Evolutionary conservation across 176 grass and related monocot genomes (phyloP), one percentile per base, ranked within the genome.

Genomic region (Cenchrus purpureus): DNA sequence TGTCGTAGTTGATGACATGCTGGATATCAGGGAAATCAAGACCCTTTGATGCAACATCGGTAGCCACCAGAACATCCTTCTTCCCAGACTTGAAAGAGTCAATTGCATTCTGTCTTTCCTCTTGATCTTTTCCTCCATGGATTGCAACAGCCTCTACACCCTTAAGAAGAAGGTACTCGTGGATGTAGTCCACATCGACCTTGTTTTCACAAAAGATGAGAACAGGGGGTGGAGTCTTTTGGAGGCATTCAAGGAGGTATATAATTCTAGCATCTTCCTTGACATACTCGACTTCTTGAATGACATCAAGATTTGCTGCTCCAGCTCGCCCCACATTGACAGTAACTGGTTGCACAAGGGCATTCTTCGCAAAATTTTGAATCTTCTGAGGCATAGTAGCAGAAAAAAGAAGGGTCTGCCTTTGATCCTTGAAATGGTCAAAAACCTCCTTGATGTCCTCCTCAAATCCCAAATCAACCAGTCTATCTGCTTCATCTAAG

Each of bases 351-450:
- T 95, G 87, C 16, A 98, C 96, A 12, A 98, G 87, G 59, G 96
- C 91, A 76, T 86, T 94, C 79, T 78, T 98, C 3, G 96, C 96
- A 43, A 98, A 98, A 51, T 79, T 98, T 62, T 94, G 93, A 66
- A 98, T 98, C 83, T 98, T 98, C 86, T 94, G 93, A 14, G 96
- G 93, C 96, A 98, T 98, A 32, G 97, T 98, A 31, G 97, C 97
- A 76, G 93, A 95, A 72, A 98, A 98, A 40, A 98, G 93, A 68
- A 98, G 81, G 20, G 93, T 98, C 79, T 98, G 97, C 45, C 97
- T 92, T 86, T 95, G 97, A 44, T 88, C 78, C 83, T 96, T 98
- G 66, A 98, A 91, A 94, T 98, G 93, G 81, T 98, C 93, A 10
- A 98, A 91, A 79, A 98, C 86, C 80, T 96, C 97, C n/a, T 94